These are phyloP conservation scores for Dittrichia graveolens DNA, from an alignment of 129 eudicot species.

Conservation along the genomic window DNA sequence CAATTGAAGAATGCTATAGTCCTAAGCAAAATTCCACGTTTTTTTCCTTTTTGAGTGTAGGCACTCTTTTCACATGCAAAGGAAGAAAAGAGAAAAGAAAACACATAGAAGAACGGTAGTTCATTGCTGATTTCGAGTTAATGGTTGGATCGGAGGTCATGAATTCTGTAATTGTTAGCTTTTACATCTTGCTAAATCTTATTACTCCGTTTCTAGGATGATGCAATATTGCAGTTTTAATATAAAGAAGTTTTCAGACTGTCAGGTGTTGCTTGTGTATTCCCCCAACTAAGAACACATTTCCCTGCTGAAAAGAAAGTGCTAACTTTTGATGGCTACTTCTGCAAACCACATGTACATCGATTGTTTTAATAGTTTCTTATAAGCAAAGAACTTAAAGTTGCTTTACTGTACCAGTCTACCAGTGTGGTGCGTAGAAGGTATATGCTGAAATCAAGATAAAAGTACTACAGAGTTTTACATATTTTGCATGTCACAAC, in stretches of 20 bases:
- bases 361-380: background rate
- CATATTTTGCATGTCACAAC: conserved; percentile 1
- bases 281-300: background rate
- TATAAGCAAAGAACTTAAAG: background rate
- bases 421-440: background rate
- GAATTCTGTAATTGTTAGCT: conserved; percentile 10
- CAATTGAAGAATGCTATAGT: background rate
- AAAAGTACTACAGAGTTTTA: background rate
- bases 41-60: conserved; percentile 7
- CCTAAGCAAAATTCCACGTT: background rate
- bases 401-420: background rate
- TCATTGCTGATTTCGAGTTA: background rate
- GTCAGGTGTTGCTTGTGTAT: conserved; percentile 6
- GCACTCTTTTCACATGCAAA: background rate
- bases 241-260: background rate
- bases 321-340: background rate
- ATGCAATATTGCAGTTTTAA: background rate
- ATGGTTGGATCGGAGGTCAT: conserved; percentile 13
- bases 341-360: background rate
- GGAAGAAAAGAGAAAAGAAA: background rate
- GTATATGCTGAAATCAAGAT: conserved; percentile 9
- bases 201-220: conserved; percentile 7
- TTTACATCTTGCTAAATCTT: background rate
- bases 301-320: background rate
- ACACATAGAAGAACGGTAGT: background rate